phyloP scores from a whole-genome alignment of 495 filamentous ascomycete genomes.

The Staphylotrichum tortipilum region DNA sequence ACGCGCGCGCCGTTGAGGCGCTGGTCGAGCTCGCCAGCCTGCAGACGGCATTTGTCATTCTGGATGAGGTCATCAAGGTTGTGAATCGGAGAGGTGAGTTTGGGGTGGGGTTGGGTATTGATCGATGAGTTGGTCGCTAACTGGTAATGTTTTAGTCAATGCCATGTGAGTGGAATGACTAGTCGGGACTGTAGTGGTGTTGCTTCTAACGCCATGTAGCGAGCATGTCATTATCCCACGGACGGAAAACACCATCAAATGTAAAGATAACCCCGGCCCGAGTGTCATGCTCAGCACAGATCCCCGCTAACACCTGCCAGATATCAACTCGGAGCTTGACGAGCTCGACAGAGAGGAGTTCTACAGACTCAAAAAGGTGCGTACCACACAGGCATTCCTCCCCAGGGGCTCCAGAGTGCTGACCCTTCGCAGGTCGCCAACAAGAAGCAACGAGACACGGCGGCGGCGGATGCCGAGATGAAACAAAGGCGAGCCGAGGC shows the following conservation, averaged over 20 bases:
- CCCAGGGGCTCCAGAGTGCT: not conserved
- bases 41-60: conserved; percentile 94
- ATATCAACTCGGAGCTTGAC: conserved; percentile 98
- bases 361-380: conserved; percentile 87
- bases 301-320: conserved; percentile 30
- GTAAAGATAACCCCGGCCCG: conserved; percentile 31
- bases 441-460: conserved; percentile 83
- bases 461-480: conserved; percentile 66
- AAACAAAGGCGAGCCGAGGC: conserved; percentile 46
- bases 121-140: conserved; percentile 26
- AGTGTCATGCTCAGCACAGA: too few species aligned
- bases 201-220: conserved; percentile 21
- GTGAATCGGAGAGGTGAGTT: conserved; percentile 86
- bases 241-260: conserved; percentile 98
- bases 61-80: conserved; percentile 99
- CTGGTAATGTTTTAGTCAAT: conserved; percentile 59
- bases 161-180: conserved; percentile 63
- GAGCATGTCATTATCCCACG: conserved; percentile 97
- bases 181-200: not conserved
- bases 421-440: conserved; percentile 52
- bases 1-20: conserved; percentile 93
- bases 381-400: too few species aligned
- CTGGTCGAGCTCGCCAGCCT: conserved; percentile 93
- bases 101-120: not conserved
- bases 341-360: conserved; percentile 98